phyloP scores from a whole-genome alignment of 306 rosid genomes.

The Glycine tomentella region DNA sequence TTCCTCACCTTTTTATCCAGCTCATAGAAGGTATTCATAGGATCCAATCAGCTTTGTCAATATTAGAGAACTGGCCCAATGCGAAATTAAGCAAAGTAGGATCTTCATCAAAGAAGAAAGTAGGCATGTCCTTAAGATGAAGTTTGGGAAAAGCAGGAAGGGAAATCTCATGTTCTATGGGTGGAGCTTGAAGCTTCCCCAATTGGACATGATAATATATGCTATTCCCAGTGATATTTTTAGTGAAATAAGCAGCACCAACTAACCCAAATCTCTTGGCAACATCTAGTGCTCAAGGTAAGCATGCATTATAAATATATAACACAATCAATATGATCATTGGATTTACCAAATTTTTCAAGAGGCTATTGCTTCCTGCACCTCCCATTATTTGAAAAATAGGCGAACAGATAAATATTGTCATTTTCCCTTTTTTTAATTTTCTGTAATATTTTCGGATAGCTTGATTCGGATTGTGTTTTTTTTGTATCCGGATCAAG shows the following conservation, averaged over 20 bases:
- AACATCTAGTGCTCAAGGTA: not conserved
- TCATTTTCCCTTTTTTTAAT: too few relatives aligned
- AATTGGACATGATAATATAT: not conserved
- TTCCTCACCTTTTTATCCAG: not conserved
- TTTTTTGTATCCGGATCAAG: too few relatives aligned
- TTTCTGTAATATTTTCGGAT: too few relatives aligned
- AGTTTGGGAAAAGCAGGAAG: conserved; percentile 23
- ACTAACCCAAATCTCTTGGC: not conserved
- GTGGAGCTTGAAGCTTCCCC: not conserved
- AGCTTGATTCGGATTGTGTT: too few relatives aligned
- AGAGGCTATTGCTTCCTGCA: too few relatives aligned
- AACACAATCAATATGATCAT: conserved; percentile 7
- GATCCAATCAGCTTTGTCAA: conserved; percentile 29
- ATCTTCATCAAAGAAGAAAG: conserved; percentile 1
- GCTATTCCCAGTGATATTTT: not conserved
- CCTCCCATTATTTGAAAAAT: too few relatives aligned
- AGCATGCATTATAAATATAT: not conserved
- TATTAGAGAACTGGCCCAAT: not conserved
- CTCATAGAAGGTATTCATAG: not conserved
- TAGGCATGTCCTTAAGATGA: conserved; percentile 4
- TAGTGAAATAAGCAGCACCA: not conserved
- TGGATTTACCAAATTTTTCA: too few relatives aligned
- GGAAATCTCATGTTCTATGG: not conserved
- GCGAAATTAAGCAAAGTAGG: not conserved
- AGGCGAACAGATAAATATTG: too few relatives aligned